These are phyloP conservation scores for Cyclanthera cordifolia DNA, from an alignment of 306 rosid genomes.

Conservation along the genomic window DNA sequence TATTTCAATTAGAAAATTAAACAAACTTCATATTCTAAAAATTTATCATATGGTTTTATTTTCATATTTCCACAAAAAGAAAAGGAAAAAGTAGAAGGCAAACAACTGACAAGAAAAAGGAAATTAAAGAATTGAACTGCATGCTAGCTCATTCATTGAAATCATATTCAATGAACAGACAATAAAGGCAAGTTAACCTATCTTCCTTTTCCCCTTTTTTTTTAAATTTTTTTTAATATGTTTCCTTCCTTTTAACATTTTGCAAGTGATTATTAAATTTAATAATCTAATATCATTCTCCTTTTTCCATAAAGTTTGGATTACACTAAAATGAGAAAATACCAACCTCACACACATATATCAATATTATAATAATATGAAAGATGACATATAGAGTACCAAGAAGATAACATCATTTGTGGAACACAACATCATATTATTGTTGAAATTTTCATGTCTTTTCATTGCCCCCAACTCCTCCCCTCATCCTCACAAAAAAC, in stretches of 20 bases:
- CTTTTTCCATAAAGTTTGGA: slow-evolving; percentile 9
- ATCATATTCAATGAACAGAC: slow-evolving; percentile 1
- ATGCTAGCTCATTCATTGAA: no score
- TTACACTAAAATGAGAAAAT: background rate
- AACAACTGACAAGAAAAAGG: no score
- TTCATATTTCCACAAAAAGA: background rate
- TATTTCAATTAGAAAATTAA: no score
- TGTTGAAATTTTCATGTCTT: slow-evolving; percentile 1
- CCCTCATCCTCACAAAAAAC: background rate
- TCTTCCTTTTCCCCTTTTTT: background rate
- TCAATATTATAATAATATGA: background rate
- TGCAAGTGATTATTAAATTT: background rate
- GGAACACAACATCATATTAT: background rate
- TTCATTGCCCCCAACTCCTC: background rate
- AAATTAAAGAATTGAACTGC: no score
- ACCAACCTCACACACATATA: background rate
- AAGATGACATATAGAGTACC: background rate
- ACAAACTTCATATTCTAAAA: background rate
- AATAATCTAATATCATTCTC: background rate
- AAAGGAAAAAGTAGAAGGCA: background rate
- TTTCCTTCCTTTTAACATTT: background rate
- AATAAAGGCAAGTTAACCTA: slow-evolving; percentile 7
- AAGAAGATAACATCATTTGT: slow-evolving; percentile 8
- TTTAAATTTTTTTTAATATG: no score
- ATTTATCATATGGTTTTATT: background rate